phyloP scores from a whole-genome alignment of 352 stramenopile genomes.

The Globisporangium echinulatum region DNA sequence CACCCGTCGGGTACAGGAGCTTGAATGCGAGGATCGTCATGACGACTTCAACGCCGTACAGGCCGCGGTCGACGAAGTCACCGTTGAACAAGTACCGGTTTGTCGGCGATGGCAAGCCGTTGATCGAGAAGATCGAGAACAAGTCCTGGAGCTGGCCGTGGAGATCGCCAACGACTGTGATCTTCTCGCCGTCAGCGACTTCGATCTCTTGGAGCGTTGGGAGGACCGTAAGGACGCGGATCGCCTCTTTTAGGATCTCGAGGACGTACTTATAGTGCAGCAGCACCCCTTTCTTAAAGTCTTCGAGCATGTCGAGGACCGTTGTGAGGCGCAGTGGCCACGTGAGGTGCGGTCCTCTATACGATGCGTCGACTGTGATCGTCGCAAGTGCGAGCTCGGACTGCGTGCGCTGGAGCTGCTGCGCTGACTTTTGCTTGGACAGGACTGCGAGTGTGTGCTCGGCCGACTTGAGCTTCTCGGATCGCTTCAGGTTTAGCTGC shows the following conservation, averaged over 20 bases:
- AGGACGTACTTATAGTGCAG: constrained; percentile 91
- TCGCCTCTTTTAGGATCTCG: constrained; percentile 71
- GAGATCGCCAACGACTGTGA: constrained; percentile 92
- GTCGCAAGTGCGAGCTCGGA: constrained; percentile 50
- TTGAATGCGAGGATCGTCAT: constrained; percentile 76
- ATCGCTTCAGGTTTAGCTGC: constrained; percentile 84
- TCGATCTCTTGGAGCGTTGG: constrained; percentile 86
- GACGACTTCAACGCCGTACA: constrained; percentile 83
- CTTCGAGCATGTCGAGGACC: constrained; percentile 85
- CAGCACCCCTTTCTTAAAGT: constrained; percentile 85
- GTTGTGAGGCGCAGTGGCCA: constrained; percentile 85
- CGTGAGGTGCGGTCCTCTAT: constrained; percentile 65
- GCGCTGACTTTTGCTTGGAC: constrained; percentile 42
- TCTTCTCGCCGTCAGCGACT: constrained; percentile 76
- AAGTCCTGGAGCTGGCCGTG: constrained; percentile 94
- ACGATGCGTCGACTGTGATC: constrained; percentile 52
- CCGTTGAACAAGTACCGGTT: constrained; percentile 97
- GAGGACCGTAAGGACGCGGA: constrained; percentile 48
- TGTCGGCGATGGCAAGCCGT: constrained; percentile 80
- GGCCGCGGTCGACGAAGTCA: constrained; percentile 93
- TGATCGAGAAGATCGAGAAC: constrained; percentile 93
- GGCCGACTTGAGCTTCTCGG: constrained; percentile 78
- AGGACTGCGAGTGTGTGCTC: constrained; percentile 76
- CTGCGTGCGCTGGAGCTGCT: constrained; percentile 24
- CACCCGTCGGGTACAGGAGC: constrained; percentile 72